A percentile compares a stretch with the other conserved stretches of the same genome.
Evolutionary conservation across 768 basidiomycete genomes (phyloP).

Genomic region (Cystofilobasidium bisporidii): DNA sequence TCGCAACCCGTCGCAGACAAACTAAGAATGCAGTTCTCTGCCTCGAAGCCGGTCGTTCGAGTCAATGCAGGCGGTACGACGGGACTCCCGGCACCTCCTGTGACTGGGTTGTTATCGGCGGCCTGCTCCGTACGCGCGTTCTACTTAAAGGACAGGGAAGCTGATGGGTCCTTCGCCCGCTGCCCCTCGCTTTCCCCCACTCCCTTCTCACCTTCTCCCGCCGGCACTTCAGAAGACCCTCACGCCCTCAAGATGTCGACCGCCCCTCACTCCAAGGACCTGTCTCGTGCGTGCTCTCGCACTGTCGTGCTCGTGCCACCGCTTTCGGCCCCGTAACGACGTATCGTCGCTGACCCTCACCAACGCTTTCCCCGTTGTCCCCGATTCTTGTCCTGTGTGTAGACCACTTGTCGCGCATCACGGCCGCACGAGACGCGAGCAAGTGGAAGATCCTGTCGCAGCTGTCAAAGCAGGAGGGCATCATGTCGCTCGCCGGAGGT

Average conservation of each 20-base stretch:
- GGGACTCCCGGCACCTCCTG: too few relatives aligned
- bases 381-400: not conserved
- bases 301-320: not conserved
- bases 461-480: not conserved
- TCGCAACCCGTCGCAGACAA: too few relatives aligned
- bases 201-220: not conserved
- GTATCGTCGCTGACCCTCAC: too few relatives aligned
- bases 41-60: too few relatives aligned
- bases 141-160: too few relatives aligned
- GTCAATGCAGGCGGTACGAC: too few relatives aligned
- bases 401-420: not conserved
- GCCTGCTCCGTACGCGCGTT: too few relatives aligned
- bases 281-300: not conserved
- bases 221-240: too few relatives aligned
- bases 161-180: too few relatives aligned
- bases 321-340: not conserved
- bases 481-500: constrained; percentile 1
- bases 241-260: not conserved
- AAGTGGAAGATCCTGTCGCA: constrained; percentile 2
- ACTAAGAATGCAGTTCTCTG: too few relatives aligned
- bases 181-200: not conserved
- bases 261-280: not conserved
- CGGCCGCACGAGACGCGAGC: not conserved
- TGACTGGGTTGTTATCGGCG: too few relatives aligned
- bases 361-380: too few relatives aligned